A percentile compares a stretch with the other conserved stretches of the same genome.
phyloP scores from a whole-genome alignment of 495 filamentous ascomycete genomes.

The Symbiotaphrina buchneri region DNA sequence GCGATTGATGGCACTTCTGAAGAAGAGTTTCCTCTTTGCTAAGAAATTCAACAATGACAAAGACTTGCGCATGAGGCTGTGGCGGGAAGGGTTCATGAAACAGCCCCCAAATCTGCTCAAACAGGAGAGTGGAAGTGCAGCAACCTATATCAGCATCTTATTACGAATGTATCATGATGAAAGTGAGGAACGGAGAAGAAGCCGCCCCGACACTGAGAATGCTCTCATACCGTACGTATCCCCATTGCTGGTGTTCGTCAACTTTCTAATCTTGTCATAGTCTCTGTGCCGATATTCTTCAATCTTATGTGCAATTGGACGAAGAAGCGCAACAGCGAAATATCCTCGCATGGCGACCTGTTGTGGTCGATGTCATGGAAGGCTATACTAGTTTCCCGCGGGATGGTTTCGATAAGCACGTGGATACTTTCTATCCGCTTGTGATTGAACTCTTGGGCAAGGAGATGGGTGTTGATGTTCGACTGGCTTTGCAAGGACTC shows the following conservation, averaged over 20 bases:
- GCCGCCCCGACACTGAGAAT: conserved; percentile 58
- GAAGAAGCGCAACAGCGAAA: conserved; percentile 92
- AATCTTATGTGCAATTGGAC: conserved; percentile 59
- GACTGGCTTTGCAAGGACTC: conserved; percentile 50
- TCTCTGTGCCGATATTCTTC: conserved; percentile 80
- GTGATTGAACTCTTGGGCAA: conserved; percentile 62
- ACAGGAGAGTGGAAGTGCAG: conserved; percentile 80
- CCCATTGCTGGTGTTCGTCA: neutral
- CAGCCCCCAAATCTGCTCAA: conserved; percentile 97
- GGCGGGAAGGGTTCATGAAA: conserved; percentile 98
- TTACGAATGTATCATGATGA: conserved; percentile 94
- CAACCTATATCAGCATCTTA: conserved; percentile 83
- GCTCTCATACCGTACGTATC: conserved; percentile 71
- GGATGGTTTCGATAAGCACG: conserved; percentile 61
- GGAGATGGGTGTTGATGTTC: conserved; percentile 58
- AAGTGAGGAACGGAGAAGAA: conserved; percentile 55
- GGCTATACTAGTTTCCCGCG: conserved; percentile 73
- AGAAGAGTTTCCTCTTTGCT: conserved; percentile 87
- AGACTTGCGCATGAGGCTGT: conserved; percentile 79
- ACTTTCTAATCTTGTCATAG: conserved; percentile 12
- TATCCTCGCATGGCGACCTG: conserved; percentile 87
- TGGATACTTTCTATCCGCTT: conserved; percentile 68
- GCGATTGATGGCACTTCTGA: conserved; percentile 78
- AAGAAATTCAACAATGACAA: conserved; percentile 95
- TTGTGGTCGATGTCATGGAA: conserved; percentile 94